Base-by-base conservation (phyloP, 345 rosid genomes). In the Boechera retrofracta region DNA sequence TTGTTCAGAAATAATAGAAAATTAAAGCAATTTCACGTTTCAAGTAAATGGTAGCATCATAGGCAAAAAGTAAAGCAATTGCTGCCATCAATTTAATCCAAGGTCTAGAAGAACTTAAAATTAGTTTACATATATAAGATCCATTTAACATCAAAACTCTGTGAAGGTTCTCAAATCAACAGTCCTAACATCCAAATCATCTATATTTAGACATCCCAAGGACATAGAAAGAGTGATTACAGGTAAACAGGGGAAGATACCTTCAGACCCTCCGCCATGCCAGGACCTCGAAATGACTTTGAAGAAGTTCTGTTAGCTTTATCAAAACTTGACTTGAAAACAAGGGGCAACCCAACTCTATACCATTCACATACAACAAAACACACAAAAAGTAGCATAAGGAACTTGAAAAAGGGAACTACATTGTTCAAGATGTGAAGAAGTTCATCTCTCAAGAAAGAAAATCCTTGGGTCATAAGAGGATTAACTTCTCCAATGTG, bases 301-400 rank as follows among this genome's bases (percentile, higher is more conserved):
- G 94, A 91, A 57, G 99, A 95, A 24, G 98, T 92, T 75, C 97
- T 71, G 74, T 92, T 92, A 69, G 99, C 98, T 85, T 95, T 95
- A 83, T 95, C 99, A 81, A 95, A 95, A 80, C 98, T 95, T 42
- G 98, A 95, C 88, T 95, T 92, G 82, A 95, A 95, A 72, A 87
- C 93, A 77, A 95, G 72, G 0, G 94, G 98, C 82, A 92, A 79
- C n/a, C 97, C 97, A 80, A 89, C 77, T 78, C 99, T 92, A 83
- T 74, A 67, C 74, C 74, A 76, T 60, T 59, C 31, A 75, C 54
- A 52, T 31, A 82, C 31, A 71, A 10, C 44, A 11, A 28, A 16
- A 48, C 26, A 71, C 29, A 16, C 33, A 5, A 58, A 13, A 4
- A 39, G 15, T n/a, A 15, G 71, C 33, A 63, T 62, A 31, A 77